Conservation (phyloP, 306 rosid genomes). For the Dalbergia cultrata region DNA sequence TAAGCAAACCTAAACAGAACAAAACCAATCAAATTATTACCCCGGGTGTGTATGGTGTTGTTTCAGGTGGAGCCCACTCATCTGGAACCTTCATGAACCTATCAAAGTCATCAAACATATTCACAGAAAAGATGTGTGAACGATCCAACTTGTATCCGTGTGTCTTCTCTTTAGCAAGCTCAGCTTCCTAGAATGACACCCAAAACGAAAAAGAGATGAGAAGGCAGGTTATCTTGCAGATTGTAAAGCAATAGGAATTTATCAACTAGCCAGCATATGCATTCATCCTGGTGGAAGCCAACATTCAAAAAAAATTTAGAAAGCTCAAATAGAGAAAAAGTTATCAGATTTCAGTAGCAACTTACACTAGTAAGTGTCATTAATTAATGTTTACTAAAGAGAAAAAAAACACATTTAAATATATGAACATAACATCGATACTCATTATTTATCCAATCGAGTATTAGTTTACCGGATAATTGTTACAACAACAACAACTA, state of each 20-base stretch:
- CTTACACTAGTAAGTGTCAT: background rate
- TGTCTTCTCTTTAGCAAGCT: constrained; percentile 88
- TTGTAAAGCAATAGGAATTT: background rate
- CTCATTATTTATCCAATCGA: background rate
- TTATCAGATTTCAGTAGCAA: background rate
- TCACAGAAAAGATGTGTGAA: constrained; percentile 76
- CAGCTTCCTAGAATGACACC: constrained; percentile 74
- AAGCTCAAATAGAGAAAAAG: background rate
- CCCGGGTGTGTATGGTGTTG: constrained; percentile 73
- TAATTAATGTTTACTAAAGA: background rate
- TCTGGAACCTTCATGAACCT: constrained; percentile 85
- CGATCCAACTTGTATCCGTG: constrained; percentile 91
- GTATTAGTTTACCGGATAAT: background rate
- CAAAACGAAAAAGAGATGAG: background rate
- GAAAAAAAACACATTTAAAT: background rate
- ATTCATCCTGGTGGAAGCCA: background rate
- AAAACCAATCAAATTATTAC: constrained; percentile 48
- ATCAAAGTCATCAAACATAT: constrained; percentile 85
- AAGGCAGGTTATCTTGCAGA: background rate
- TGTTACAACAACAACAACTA: too few relatives aligned
- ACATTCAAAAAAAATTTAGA: background rate
- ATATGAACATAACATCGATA: background rate
- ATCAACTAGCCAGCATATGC: background rate
- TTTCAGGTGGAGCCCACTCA: constrained; percentile 90
- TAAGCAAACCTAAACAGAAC: background rate